Conservation (phyloP, 108 stramenopile genomes). For the Skeletonema costatum region DNA sequence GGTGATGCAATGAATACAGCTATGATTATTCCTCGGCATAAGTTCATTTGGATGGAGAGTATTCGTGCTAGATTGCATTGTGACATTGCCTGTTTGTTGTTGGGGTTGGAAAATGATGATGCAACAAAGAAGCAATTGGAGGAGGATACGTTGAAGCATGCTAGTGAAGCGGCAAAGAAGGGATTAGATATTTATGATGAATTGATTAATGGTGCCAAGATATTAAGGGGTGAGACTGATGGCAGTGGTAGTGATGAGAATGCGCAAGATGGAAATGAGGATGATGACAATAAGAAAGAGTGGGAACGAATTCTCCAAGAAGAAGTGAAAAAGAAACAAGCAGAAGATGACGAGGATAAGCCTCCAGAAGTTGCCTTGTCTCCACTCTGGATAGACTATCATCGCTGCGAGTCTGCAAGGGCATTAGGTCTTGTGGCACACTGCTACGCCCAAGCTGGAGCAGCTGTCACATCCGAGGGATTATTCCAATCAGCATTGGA, state of each 20-base stretch:
- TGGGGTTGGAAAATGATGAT: background rate
- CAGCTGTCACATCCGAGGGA: slow-evolving; percentile 85
- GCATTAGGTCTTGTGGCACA: slow-evolving; percentile 64
- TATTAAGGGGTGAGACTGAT: slow-evolving; percentile 2
- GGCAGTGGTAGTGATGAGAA: background rate
- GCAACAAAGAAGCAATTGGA: background rate
- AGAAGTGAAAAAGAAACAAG: slow-evolving; percentile 11
- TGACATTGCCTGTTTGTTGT: slow-evolving; percentile 43
- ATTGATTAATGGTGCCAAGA: slow-evolving; percentile 34
- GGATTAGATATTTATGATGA: slow-evolving; percentile 66
- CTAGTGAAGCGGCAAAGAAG: slow-evolving; percentile 72
- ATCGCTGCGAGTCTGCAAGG: slow-evolving; percentile 50
- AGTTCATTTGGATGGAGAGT: slow-evolving; percentile 43
- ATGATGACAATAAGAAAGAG: slow-evolving; percentile 14
- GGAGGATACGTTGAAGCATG: slow-evolving; percentile 53
- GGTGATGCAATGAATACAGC: slow-evolving; percentile 26
- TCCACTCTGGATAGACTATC: slow-evolving; percentile 28
- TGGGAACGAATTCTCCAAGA: slow-evolving; percentile 31
- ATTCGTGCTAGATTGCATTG: slow-evolving; percentile 39
- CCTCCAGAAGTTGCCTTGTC: slow-evolving; percentile 23
- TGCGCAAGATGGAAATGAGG: slow-evolving; percentile 5
- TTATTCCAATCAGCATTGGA: slow-evolving; percentile 79
- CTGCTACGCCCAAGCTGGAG: slow-evolving; percentile 73
- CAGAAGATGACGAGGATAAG: background rate
- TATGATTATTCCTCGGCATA: slow-evolving; percentile 25